These are phyloP conservation scores for Dalechampia spathulata DNA, from an alignment of 441 rosid genomes.

Conservation along the genomic window DNA sequence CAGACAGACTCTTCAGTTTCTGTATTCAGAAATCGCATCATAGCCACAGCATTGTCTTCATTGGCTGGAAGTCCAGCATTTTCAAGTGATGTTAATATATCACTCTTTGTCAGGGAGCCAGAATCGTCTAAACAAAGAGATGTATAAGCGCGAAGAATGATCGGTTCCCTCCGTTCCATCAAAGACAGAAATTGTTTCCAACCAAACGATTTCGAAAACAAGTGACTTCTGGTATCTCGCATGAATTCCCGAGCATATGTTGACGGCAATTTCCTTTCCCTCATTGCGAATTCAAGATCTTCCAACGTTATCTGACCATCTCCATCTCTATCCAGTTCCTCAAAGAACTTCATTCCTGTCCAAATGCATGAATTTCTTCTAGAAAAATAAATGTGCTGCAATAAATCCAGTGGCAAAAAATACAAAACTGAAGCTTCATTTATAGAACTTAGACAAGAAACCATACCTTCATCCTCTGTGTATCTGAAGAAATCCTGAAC, in stretches of 20 bases:
- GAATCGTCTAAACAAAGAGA: conserved; percentile 88
- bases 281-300: conserved; percentile 92
- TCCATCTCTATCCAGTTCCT: conserved; percentile 95
- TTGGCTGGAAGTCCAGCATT: conserved; percentile 96
- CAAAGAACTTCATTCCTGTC: conserved; percentile 88
- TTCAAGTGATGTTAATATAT: conserved; percentile 74
- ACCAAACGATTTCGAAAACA: conserved; percentile 91
- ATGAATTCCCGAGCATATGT: conserved; percentile 86
- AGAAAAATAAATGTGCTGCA: neutral
- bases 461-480: conserved; percentile 98
- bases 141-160: conserved; percentile 93
- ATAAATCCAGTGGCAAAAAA: no score
- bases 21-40: conserved; percentile 88
- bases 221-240: conserved; percentile 75
- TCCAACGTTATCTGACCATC: conserved; percentile 94
- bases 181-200: conserved; percentile 95
- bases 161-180: conserved; percentile 99
- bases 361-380: conserved; percentile 13
- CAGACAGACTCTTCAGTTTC: conserved; percentile 90
- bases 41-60: conserved; percentile 91
- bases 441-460: no score
- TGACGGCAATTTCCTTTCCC: conserved; percentile 74
- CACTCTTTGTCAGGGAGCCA: conserved; percentile 92
- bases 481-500: conserved; percentile 98
- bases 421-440: no score